Evolutionary conservation across 495 filamentous ascomycete species (phyloP), one percentile per base, ranked within the genome.

Genomic region (Penicillium goetzii): DNA sequence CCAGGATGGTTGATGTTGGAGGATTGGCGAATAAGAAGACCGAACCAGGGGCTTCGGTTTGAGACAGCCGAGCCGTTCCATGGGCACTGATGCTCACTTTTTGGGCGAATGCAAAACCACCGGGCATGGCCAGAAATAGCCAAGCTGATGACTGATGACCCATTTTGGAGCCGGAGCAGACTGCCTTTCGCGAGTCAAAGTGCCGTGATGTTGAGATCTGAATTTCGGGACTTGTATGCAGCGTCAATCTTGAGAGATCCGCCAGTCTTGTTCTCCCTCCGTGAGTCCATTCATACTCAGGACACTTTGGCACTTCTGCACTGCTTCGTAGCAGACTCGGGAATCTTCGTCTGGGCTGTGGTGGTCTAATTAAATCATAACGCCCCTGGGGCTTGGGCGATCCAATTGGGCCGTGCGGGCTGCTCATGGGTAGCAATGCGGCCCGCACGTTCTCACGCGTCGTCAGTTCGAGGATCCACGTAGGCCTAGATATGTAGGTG

Each of bases 11-110:
- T 49, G 40, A 34, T 25, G 43, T 25, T 12, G 30, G 53, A 23
- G 26, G 23, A 36, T 10, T 43, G 26, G 56, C 58, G 21, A 52
- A 59, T 59, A 33, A 59, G 21, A 23, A 23, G 43, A 3, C 14
- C 14, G 12, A 28, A 12, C 21, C 7, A 2, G 14, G 59, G 36
- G 36, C 11, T 11, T 7, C 8, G 54, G 63, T 61, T 61, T 65
- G 63, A 65, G 63, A 65, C 63, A 61, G 53, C 61, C 43, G 58
- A 54, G 40, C 58, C 63, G 59, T 58, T 58, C 63, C 63, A 66
- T 55, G 63, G 58, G 14, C 28, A 40, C 56, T 0, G 41, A 32
- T 21, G 36, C 33, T 40, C 53, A 34, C 36, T 1, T 28, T 25
- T 56, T 15, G 51, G 30, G 17, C 33, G 28, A 36, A 36, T 38